These are phyloP conservation scores for Mycena sp. DNA, from an alignment of 1,284 basidiomycete species.

Conservation along the genomic window DNA sequence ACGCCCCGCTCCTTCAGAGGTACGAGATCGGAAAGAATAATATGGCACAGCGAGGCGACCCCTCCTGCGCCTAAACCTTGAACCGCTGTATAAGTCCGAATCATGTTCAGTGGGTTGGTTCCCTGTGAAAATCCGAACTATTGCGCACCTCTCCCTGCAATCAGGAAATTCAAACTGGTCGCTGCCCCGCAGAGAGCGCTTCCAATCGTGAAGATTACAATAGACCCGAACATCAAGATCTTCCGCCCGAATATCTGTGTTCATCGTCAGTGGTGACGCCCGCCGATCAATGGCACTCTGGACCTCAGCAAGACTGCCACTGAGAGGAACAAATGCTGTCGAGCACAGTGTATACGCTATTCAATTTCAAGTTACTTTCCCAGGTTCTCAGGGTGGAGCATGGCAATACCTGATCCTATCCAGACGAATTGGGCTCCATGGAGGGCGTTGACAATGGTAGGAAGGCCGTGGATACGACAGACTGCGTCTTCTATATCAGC, in stretches of 20 bases:
- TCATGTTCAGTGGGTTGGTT: background rate
- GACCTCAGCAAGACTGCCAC: conserved; percentile 32
- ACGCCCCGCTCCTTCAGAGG: conserved; percentile 50
- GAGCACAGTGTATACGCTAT: conserved; percentile 35
- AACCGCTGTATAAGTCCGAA: conserved; percentile 42
- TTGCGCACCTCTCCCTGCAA: conserved; percentile 47
- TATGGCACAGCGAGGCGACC: conserved; percentile 48
- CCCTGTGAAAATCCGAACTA: background rate
- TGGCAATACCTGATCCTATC: conserved; percentile 26
- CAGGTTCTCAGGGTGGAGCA: background rate
- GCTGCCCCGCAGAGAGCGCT: conserved; percentile 52
- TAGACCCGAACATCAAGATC: conserved; percentile 44
- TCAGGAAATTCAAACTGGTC: conserved; percentile 51
- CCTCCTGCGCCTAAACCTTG: conserved; percentile 59
- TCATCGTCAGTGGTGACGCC: background rate
- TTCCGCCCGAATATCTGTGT: conserved; percentile 44
- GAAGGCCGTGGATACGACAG: conserved; percentile 20
- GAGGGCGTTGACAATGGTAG: conserved; percentile 18
- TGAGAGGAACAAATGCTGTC: conserved; percentile 34
- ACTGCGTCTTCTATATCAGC: background rate
- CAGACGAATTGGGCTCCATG: conserved; percentile 25
- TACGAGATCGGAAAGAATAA: conserved; percentile 55
- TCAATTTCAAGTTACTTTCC: background rate
- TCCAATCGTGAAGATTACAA: conserved; percentile 49
- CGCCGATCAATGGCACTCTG: background rate